Evolutionary conservation across 352 stramenopile species (phyloP).

Genomic region (Globisporangium viniferum): DNA sequence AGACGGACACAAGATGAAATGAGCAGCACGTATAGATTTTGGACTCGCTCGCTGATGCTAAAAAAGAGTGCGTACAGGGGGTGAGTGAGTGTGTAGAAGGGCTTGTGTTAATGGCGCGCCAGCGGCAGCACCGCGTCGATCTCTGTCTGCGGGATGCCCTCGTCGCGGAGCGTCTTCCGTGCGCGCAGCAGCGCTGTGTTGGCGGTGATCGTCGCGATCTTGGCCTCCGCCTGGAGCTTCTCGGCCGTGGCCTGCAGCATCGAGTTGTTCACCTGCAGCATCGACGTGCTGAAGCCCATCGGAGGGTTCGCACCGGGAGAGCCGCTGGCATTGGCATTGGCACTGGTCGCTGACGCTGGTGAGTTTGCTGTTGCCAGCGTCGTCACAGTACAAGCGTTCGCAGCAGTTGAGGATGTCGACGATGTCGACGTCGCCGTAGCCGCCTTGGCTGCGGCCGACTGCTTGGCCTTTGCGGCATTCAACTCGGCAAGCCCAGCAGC

Average conservation of each 20-base stretch:
- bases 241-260: slow-evolving; percentile 18
- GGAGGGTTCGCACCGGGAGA: neutral
- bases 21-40: neutral
- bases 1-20: neutral
- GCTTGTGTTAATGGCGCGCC: neutral
- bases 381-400: neutral
- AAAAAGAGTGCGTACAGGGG: neutral
- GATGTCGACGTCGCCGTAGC: neutral
- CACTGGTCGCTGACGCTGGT: neutral
- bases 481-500: slow-evolving; percentile 1
- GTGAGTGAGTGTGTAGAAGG: no score
- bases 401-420: neutral
- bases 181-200: slow-evolving; percentile 19
- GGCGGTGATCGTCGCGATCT: slow-evolving; percentile 11
- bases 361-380: neutral
- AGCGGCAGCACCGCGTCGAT: slow-evolving; percentile 19
- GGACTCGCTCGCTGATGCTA: neutral
- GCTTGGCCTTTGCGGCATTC: neutral
- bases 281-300: slow-evolving; percentile 9
- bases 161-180: slow-evolving; percentile 14
- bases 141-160: slow-evolving; percentile 17
- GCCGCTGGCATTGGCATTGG: neutral
- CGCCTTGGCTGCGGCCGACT: neutral
- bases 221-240: slow-evolving; percentile 17
- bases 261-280: slow-evolving; percentile 18